Evolutionary conservation across 345 rosid genomes (phyloP), one percentile per base, ranked within the genome.

Genomic region (Nephelium lappaceum): DNA sequence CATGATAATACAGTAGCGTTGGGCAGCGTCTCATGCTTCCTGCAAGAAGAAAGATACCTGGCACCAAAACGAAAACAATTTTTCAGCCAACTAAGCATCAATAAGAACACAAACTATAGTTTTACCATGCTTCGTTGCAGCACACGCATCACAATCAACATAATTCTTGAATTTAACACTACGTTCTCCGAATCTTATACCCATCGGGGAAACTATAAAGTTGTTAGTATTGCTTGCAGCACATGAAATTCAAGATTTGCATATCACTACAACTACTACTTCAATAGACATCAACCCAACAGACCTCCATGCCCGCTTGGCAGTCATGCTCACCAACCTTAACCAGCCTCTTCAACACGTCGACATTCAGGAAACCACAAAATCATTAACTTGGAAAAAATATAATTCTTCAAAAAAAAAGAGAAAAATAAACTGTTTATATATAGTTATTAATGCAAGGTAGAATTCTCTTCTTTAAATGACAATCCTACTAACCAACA

Each of bases 41-140:
- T 80, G 81, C 92, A 89, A 72, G 79, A 87, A 78, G 81, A 80
- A 58, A 76, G 72, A 58, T 87, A 89, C 82, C 92, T 89, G 49
- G 66, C 73, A 81, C 68, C 68, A 31, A 61, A 53, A 47, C 57
- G 42, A 77, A 36, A 47, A 68, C 42, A 69, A 65, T 18, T 23
- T 45, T 14, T 36, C 21, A 39, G 9, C 25, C 19, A 68, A 18
- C 14, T 21, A 43, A 80, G 42, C 69, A 14, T 31, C 42, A 36
- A 60, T 60, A 0, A 11, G 36, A 71, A 71, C 24, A 6, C 23
- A 71, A 12, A 3, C 41, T 11, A 14, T 6, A 43, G 19, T 11
- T 21, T 36, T 24, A 70, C 14, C 63, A 58, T 58, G 11, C 9
- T 6, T 58, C 8, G 4, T n/a, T 58, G 11, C 25, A 58, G 41